Evolutionary conservation across 2,329 filamentous ascomycete genomes (phyloP), one percentile per base, ranked within the genome.

Genomic region (Colletotrichum salicis): DNA sequence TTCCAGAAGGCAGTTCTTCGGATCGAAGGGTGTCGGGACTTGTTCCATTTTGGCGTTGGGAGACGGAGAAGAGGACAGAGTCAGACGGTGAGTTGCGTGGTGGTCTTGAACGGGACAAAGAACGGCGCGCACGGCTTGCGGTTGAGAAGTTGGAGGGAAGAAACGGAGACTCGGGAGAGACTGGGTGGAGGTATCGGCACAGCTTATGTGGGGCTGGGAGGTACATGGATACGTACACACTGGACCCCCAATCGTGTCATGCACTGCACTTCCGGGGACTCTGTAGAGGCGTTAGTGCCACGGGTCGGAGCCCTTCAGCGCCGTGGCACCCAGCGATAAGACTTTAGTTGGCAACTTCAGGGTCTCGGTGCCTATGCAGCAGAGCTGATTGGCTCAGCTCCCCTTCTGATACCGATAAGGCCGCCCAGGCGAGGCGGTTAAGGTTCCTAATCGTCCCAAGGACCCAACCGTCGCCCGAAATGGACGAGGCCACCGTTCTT

Each of bases 11-110:
- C 45, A 51, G 57, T 15, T 33, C 62, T 56, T 31, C 22, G 41
- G 37, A 35, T 27, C 11, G 15, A 29, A 13, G 51, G 22, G 27
- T 27, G 15, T 33, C 55, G 4, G 4, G 52, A 66, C 64, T 60
- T 71, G 15, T 59, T 63, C n/a, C 27, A 31, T 57, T 68, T 52
- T 61, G 22, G 56, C 51, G 56, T 33, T 61, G 63, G 67, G 27
- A 66, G 29, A 55, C 15, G 6, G 27, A 31, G 33, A 48, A 29
- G 27, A 29, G 27, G 27, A 29, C 27, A 29, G 27, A 29, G 4
- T 29, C 27, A 29, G 27, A 29, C 27, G 27, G 35, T 10, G 19
- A 37, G 35, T 24, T 37, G 29, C 4, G 57, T 4, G 33, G 24
- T 15, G 51, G 56, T 66, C 45, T 29, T 67, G 56, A 12, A 37